Base-by-base conservation (phyloP, 805 yeast species). In the Starmera quercuum region DNA sequence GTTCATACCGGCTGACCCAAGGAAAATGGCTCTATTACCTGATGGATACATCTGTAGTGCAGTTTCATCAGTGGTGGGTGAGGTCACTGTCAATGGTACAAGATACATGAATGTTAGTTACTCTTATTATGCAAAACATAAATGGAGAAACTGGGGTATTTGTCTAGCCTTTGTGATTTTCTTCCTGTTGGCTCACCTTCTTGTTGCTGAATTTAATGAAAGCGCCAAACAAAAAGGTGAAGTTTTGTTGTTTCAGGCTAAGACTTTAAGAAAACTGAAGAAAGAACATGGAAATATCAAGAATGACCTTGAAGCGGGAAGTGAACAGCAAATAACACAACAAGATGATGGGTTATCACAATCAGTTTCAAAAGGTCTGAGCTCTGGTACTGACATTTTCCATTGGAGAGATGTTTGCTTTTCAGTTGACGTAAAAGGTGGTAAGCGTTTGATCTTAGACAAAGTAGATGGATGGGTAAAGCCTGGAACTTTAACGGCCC, bases 401-500 rank as follows among this genome's bases (percentile, higher is more conserved):
- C 79, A 77, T 43, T 82, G 90, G 90, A 70, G 70, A 52, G 71
- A 80, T 50, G 74, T 81, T 42, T 64, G 75, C 44, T 82, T 80
- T 51, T 74, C 71, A 41, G 75, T 82, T 43, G 71, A 75, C 42
- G 75, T 75, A 45, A 76, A 77, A 46, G 63, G 65, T 33, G 81
- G 72, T 36, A 68, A 74, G 17, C 65, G 84, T 51, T 62, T 75
- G 36, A 64, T 80, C 44, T 56, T 75, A 34, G 59, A 68, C 41
- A 62, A 66, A 47, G 73, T 75, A 30, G 74, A 71, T 47, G 90
- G 90, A 32, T 82, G 77, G 66, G 85, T 80, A 35, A 77, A 76
- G 49, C 90, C 90, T 14, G 90, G 90, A 47, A 80, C 83, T 37
- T 64, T 82, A 56, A 81, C 88, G 27, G 90, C 90, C 5, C 64